Conservation (phyloP, 352 stramenopile genomes). For the Globisporangium cystogenes region DNA sequence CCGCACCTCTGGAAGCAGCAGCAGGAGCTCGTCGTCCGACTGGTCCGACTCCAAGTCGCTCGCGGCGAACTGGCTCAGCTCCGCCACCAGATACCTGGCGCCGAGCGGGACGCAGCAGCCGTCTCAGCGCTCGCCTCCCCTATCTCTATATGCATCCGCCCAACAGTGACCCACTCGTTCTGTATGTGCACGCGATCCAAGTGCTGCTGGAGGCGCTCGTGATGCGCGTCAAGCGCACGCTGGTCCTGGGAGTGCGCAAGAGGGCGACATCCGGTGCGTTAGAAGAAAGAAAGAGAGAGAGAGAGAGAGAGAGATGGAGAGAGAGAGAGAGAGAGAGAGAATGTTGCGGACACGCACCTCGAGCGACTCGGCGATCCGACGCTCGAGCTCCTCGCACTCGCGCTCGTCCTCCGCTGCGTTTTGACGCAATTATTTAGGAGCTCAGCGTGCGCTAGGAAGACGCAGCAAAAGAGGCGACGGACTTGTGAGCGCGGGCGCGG, state of each 20-base stretch:
- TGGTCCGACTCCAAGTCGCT: conserved; percentile 3
- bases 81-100: not conserved
- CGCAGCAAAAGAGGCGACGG: no score
- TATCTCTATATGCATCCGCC: not conserved
- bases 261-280: no score
- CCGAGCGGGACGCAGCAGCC: not conserved
- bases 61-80: conserved; percentile 1
- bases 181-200: not conserved
- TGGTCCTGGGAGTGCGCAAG: not conserved
- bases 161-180: conserved; percentile 2
- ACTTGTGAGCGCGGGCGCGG: no score
- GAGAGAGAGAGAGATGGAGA: no score
- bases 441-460: no score
- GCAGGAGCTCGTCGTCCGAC: conserved; percentile 1
- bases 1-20: not conserved
- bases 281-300: no score
- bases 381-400: not conserved
- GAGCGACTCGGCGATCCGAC: not conserved
- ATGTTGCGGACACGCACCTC: not conserved
- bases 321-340: no score
- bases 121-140: not conserved
- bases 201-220: not conserved
- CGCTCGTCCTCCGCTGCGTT: not conserved
- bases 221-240: not conserved
- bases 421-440: no score